phyloP scores from a whole-genome alignment of 371 early-diverging fungal species.

The Apophysomyces ossiformis region DNA sequence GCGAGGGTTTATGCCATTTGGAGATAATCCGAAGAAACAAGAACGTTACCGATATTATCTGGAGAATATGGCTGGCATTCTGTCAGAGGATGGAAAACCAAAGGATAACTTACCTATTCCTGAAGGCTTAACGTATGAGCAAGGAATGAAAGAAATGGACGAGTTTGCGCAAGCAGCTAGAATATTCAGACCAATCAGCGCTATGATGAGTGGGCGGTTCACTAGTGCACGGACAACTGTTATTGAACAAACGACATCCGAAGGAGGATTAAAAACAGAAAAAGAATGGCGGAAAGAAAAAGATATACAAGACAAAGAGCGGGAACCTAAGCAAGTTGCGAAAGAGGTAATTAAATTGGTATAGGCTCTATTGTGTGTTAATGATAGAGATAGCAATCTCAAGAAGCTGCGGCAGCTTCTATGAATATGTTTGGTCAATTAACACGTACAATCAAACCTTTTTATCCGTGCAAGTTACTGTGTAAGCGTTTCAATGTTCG shows the following conservation, averaged over 20 bases:
- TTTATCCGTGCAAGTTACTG: constrained; percentile 71
- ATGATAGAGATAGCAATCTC: constrained; percentile 37
- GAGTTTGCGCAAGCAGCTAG: constrained; percentile 87
- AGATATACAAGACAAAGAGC: constrained; percentile 26
- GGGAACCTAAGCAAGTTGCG: constrained; percentile 1
- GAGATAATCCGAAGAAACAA: constrained; percentile 75
- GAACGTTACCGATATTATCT: constrained; percentile 76
- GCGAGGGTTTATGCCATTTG: constrained; percentile 88
- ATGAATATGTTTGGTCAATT: constrained; percentile 78
- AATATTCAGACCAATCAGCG: constrained; percentile 78
- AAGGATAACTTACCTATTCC: constrained; percentile 43
- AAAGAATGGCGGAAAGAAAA: constrained; percentile 49
- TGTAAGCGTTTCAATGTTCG: constrained; percentile 87
- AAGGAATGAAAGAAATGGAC: constrained; percentile 68
- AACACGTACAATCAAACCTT: constrained; percentile 68
- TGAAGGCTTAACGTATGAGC: constrained; percentile 57
- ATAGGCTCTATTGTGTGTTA: background rate
- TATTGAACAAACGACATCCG: constrained; percentile 41
- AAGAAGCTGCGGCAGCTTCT: constrained; percentile 69
- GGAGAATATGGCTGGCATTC: constrained; percentile 64
- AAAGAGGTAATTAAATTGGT: constrained; percentile 20
- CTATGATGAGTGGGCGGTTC: constrained; percentile 83
- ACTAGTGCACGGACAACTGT: constrained; percentile 56
- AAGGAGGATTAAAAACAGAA: constrained; percentile 61
- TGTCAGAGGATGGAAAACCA: constrained; percentile 38